Percentiles rank a stretch among this genome's conserved stretches.
Evolutionary conservation across 805 yeast species (phyloP).

Genomic region (Limtongia smithiae): DNA sequence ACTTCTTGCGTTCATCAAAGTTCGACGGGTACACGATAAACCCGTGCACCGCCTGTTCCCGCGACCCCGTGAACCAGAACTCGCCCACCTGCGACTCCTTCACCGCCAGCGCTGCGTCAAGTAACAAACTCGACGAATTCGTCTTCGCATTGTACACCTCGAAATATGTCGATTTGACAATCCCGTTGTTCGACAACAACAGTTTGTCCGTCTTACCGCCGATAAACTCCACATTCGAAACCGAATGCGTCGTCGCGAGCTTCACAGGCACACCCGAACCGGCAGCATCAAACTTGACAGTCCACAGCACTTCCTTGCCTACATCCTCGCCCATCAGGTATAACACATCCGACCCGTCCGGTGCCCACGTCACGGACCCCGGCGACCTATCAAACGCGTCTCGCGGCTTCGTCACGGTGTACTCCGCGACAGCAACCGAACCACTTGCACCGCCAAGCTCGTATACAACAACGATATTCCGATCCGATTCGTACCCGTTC

Average conservation of each 20-base stretch:
- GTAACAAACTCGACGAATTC: constrained; percentile 8
- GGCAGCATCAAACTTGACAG: constrained; percentile 6
- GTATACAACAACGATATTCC: constrained; percentile 25
- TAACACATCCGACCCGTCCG: constrained; percentile 9
- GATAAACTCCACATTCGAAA: constrained; percentile 12
- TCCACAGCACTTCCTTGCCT: constrained; percentile 22
- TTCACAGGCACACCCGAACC: constrained; percentile 10
- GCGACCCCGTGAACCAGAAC: constrained; percentile 32
- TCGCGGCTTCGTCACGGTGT: constrained; percentile 13
- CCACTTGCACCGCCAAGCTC: constrained; percentile 23
- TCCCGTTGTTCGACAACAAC: constrained; percentile 13
- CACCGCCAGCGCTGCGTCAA: constrained; percentile 13
- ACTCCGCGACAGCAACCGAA: neutral
- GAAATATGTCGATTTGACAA: constrained; percentile 23
- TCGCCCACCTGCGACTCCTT: constrained; percentile 25
- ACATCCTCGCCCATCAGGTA: constrained; percentile 24
- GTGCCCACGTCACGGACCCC: constrained; percentile 19
- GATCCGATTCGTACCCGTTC: constrained; percentile 32
- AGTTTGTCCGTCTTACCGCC: constrained; percentile 9
- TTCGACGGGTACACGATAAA: constrained; percentile 28
- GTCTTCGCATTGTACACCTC: constrained; percentile 13
- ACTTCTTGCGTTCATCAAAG: constrained; percentile 26
- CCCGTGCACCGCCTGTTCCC: constrained; percentile 29
- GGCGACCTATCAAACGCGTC: constrained; percentile 26
- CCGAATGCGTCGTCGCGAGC: constrained; percentile 21